A percentile compares a stretch with the other conserved stretches of the same genome.
Evolutionary conservation across 352 stramenopile species (phyloP).

Genomic region (Globisporangium lucens): DNA sequence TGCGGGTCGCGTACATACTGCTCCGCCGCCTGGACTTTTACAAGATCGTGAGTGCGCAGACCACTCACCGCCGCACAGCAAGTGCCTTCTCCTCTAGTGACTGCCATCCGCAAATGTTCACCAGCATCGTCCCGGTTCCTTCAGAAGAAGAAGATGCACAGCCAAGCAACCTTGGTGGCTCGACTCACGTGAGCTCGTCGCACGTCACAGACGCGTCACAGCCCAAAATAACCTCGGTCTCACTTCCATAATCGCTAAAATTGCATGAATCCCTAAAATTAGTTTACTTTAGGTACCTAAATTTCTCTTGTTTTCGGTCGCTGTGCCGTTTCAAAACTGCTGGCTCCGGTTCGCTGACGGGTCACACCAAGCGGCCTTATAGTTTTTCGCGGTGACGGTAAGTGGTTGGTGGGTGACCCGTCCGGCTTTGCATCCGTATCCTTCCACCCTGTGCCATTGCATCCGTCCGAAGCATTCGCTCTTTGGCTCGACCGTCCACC

Average conservation of each 20-base stretch:
- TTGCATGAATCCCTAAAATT: neutral
- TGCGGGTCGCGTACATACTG: constrained; percentile 24
- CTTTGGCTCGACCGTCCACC: neutral
- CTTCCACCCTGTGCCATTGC: constrained; percentile 2
- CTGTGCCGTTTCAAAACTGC: constrained; percentile 6
- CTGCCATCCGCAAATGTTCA: neutral
- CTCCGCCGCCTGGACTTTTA: constrained; percentile 17
- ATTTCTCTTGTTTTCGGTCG: neutral
- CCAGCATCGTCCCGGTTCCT: neutral
- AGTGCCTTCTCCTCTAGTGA: constrained; percentile 1
- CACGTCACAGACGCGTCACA: constrained; percentile 6
- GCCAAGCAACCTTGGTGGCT: neutral
- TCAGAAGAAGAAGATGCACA: neutral
- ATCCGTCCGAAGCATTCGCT: constrained; percentile 12
- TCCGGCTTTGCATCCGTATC: constrained; percentile 1
- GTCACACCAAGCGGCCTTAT: neutral
- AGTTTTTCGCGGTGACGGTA: constrained; percentile 2
- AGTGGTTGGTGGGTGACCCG: neutral
- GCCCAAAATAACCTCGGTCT: constrained; percentile 3
- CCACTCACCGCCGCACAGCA: neutral
- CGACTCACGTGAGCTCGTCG: neutral
- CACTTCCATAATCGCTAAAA: neutral
- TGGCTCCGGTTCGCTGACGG: constrained; percentile 10
- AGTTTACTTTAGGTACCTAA: neutral
- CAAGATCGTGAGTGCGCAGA: constrained; percentile 13